phyloP scores from a whole-genome alignment of 352 stramenopile genomes.

The Pythium brachiatum region DNA sequence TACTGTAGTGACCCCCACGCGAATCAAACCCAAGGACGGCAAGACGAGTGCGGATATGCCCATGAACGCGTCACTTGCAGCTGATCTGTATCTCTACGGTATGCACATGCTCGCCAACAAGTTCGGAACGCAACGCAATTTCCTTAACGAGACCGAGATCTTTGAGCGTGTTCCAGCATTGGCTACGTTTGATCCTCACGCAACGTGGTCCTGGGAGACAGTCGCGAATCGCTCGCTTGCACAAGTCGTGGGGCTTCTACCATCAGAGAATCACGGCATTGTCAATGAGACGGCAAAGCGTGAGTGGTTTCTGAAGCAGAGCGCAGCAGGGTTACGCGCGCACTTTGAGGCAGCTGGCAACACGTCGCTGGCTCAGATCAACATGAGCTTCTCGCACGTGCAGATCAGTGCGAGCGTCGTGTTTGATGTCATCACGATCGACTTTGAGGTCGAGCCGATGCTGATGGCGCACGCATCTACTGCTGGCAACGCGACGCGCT shows the following conservation, averaged over 20 bases:
- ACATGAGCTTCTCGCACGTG: slow-evolving; percentile 2
- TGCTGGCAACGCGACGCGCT: not conserved
- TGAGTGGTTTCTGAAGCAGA: slow-evolving; percentile 4
- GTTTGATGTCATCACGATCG: slow-evolving; percentile 3
- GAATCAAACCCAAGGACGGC: not conserved
- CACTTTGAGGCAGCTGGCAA: not conserved
- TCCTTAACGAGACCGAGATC: not conserved
- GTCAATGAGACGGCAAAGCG: not conserved
- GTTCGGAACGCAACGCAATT: not conserved
- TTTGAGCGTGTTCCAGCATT: not conserved
- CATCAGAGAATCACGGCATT: no score
- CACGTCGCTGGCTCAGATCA: not conserved
- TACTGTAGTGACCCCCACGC: not conserved
- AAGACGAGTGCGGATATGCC: not conserved
- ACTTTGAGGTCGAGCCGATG: slow-evolving; percentile 4
- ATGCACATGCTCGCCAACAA: not conserved
- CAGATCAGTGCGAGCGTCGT: not conserved
- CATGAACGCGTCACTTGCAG: slow-evolving; percentile 1
- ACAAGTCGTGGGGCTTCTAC: no score
- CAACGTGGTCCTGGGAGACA: not conserved
- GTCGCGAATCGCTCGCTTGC: not conserved
- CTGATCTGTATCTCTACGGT: slow-evolving; percentile 1
- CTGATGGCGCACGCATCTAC: not conserved
- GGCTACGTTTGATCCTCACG: not conserved
- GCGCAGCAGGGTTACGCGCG: not conserved